Base-by-base conservation (phyloP, 2,329 filamentous ascomycete species). In the Talaromyces piceae region DNA sequence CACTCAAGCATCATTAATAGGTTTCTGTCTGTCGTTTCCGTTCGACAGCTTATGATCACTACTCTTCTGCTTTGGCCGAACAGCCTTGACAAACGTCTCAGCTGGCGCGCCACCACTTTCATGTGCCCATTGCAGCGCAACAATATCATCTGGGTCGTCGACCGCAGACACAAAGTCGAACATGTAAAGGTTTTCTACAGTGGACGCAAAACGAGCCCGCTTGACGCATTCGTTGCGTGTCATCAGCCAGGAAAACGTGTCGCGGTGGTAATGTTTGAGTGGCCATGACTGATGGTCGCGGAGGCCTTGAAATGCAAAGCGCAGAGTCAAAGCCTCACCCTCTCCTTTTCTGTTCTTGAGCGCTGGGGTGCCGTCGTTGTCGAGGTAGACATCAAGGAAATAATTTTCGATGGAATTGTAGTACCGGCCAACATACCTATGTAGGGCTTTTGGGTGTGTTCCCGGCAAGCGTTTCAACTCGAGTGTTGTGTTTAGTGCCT, bases 391-490 rank as follows among this genome's bases (percentile, higher is more conserved):
- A 9, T 31, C 30, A n/a, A 31, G 30, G 11, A 12, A 31, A 31
- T 13, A 27, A 26, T 44, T 44, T 16, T 22, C 9, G 20, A 44
- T 44, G n/a, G 50, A 45, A 20, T 56, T 57, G 26, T 47, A 47
- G 26, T 18, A 57, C 56, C 13, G 63, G 63, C 33, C 45, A 50
- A 7, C 43, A 18, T 23, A 44, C 12, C 46, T 41, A 26, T 49
- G 43, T 2, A 49, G 48, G 23, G 48, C 56, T 50, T 44, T 48
- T 45, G 45, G 47, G 48, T 37, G 56, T 52, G 45, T 47, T 7
- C 20, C 20, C 1, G 45, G 45, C n/a, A 47, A 16, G 11, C 28
- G 45, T 16, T 33, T 28, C 8, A 8, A 22, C 5, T n/a, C 45
- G 13, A 47, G 45, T 12, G 25, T 12, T n/a, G 9, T 47, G 5